Percentiles rank a stretch among this genome's conserved stretches.
Conservation (phyloP, 305 asterid species). For the Fraxinus floribunda region DNA sequence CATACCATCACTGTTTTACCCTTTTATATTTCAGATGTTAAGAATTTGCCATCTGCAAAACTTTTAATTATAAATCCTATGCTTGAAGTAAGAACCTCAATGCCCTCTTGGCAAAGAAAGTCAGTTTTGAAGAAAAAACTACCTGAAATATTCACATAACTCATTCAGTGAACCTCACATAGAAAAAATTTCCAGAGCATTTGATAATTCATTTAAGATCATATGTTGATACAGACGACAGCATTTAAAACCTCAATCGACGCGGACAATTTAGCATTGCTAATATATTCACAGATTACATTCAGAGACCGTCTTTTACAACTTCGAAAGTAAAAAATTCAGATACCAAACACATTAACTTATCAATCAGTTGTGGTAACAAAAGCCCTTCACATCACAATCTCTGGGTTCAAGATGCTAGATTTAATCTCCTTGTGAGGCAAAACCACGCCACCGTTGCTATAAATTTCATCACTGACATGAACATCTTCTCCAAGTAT, state of each 20-base stretch:
- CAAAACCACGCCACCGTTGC: conserved; percentile 88
- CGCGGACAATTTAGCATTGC: neutral
- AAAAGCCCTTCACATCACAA: conserved; percentile 40
- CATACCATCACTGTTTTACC: neutral
- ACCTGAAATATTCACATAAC: neutral
- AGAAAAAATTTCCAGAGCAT: neutral
- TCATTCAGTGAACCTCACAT: neutral
- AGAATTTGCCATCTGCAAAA: neutral
- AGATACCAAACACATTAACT: neutral
- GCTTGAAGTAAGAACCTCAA: neutral
- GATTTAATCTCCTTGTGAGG: conserved; percentile 97
- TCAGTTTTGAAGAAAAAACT: neutral
- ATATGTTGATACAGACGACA: neutral
- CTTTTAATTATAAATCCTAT: neutral
- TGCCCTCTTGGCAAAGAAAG: neutral
- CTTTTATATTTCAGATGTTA: neutral
- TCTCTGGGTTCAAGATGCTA: conserved; percentile 88
- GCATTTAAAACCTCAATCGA: neutral
- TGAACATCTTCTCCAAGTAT: conserved; percentile 91
- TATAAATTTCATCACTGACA: conserved; percentile 83
- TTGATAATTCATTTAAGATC: neutral
- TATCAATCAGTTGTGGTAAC: neutral
- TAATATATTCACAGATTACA: neutral
- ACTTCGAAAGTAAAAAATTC: neutral
- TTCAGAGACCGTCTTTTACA: neutral